These are phyloP conservation scores for Yamadazyma spencermartinsiae DNA, from an alignment of 1,139 yeast genomes.

Conservation along the genomic window DNA sequence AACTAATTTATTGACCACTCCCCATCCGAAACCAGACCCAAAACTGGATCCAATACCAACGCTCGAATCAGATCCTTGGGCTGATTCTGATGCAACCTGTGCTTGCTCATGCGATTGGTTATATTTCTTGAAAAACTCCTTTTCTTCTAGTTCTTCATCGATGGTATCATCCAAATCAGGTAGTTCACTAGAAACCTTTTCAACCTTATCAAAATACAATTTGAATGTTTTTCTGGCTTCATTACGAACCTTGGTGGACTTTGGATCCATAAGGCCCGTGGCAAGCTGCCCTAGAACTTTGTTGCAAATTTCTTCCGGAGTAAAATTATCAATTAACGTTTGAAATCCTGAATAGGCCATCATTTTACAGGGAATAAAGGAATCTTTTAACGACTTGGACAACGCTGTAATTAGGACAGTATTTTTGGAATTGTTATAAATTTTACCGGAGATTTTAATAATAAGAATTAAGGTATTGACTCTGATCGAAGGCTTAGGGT, in stretches of 20 bases:
- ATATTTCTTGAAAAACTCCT: conserved; percentile 34
- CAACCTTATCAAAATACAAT: conserved; percentile 62
- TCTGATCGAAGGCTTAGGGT: conserved; percentile 78
- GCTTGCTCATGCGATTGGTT: conserved; percentile 8
- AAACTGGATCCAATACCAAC: conserved; percentile 1
- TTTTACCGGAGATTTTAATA: conserved; percentile 64
- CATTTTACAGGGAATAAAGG: conserved; percentile 73
- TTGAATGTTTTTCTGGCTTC: conserved; percentile 73
- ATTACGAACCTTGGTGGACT: conserved; percentile 60
- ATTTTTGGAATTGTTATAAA: conserved; percentile 60
- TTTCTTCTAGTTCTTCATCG: conserved; percentile 35
- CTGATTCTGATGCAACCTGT: conserved; percentile 6
- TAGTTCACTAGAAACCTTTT: conserved; percentile 57
- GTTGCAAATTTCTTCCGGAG: conserved; percentile 75
- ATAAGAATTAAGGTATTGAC: conserved; percentile 82
- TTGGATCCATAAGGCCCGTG: conserved; percentile 76
- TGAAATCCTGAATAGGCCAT: conserved; percentile 79
- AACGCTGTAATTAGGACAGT: conserved; percentile 86
- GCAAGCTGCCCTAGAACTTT: conserved; percentile 86
- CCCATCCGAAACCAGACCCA: conserved; percentile 35
- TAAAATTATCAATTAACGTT: conserved; percentile 61
- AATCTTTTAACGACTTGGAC: conserved; percentile 78
- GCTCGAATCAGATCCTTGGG: neutral
- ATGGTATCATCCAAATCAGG: conserved; percentile 48
- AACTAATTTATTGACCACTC: conserved; percentile 38